Percentiles rank a stretch among this genome's conserved stretches.
These are phyloP conservation scores for Hygrophila difformis DNA, from an alignment of 257 asterid genomes.

Conservation along the genomic window DNA sequence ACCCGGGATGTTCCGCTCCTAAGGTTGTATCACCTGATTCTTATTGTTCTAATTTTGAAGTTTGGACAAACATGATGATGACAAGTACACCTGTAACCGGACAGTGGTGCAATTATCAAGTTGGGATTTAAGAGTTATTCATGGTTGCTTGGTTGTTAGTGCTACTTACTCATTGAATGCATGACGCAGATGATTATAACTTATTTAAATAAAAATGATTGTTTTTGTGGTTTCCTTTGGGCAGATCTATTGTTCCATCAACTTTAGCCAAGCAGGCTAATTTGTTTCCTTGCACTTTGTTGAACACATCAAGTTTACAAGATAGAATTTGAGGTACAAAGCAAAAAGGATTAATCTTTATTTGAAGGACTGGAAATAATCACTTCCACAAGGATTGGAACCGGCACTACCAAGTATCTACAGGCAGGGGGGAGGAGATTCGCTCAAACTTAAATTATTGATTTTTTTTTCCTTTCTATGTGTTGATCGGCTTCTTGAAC, in stretches of 20 bases:
- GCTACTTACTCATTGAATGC: too few species aligned
- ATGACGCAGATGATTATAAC: neutral
- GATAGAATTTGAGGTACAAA: slow-evolving; percentile 1
- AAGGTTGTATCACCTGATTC: too few species aligned
- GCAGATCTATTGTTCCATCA: slow-evolving; percentile 9
- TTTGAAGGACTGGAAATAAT: slow-evolving; percentile 4
- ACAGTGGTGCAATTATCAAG: too few species aligned
- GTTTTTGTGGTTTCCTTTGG: slow-evolving; percentile 9
- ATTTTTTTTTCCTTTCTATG: slow-evolving; percentile 14
- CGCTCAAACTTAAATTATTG: slow-evolving; percentile 10
- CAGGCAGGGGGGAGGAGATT: too few species aligned
- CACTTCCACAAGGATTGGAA: slow-evolving; percentile 10
- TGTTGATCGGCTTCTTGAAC: too few species aligned
- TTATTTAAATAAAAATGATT: neutral
- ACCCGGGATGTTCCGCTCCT: too few species aligned
- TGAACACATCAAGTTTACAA: slow-evolving; percentile 13
- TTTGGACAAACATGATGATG: too few species aligned
- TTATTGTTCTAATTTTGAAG: too few species aligned
- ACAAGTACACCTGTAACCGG: too few species aligned
- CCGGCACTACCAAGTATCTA: too few species aligned
- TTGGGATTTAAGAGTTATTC: too few species aligned
- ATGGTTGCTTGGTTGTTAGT: too few species aligned
- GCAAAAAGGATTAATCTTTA: slow-evolving; percentile 4
- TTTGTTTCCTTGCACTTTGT: slow-evolving; percentile 3
- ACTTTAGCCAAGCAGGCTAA: slow-evolving; percentile 9